These are phyloP conservation scores for Plasmopara viticola DNA, from an alignment of 352 stramenopile genomes.

Conservation along the genomic window DNA sequence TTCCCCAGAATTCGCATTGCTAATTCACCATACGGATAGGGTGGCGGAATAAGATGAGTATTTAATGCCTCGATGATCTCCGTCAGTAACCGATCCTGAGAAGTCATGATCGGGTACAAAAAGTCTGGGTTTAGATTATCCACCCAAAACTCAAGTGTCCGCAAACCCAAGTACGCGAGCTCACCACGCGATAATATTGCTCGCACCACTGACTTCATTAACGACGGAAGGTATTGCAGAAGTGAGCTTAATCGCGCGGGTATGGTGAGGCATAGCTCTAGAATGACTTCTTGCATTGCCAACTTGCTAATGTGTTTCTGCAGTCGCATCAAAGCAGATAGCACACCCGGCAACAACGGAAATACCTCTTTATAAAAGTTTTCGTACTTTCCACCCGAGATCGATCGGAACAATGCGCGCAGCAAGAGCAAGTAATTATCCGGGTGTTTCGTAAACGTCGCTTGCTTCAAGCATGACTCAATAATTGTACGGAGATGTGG, in stretches of 20 bases:
- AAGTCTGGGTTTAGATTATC: slow-evolving; percentile 98
- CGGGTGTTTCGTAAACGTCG: slow-evolving; percentile 86
- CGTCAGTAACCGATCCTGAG: slow-evolving; percentile 83
- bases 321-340: slow-evolving; percentile 92
- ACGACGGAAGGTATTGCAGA: slow-evolving; percentile 95
- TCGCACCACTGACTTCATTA: slow-evolving; percentile 93
- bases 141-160: slow-evolving; percentile 98
- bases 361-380: slow-evolving; percentile 97
- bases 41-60: slow-evolving; percentile 91
- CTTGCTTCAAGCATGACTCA: slow-evolving; percentile 86
- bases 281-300: slow-evolving; percentile 86
- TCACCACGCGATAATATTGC: slow-evolving; percentile 93
- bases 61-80: slow-evolving; percentile 95
- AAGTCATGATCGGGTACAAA: slow-evolving; percentile 91
- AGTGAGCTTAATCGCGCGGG: slow-evolving; percentile 92
- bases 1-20: slow-evolving; percentile 96
- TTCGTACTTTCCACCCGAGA: slow-evolving; percentile 97
- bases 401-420: slow-evolving; percentile 92
- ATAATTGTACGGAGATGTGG: slow-evolving; percentile 93
- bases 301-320: slow-evolving; percentile 85
- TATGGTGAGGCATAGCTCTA: slow-evolving; percentile 96
- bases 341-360: slow-evolving; percentile 87
- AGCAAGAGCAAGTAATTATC: slow-evolving; percentile 95
- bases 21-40: slow-evolving; percentile 96
- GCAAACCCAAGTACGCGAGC: slow-evolving; percentile 92